Evolutionary conservation across 2,329 filamentous ascomycete genomes (phyloP), one percentile per base, ranked within the genome.

Genomic region (Pseudogymnoascus sp.): DNA sequence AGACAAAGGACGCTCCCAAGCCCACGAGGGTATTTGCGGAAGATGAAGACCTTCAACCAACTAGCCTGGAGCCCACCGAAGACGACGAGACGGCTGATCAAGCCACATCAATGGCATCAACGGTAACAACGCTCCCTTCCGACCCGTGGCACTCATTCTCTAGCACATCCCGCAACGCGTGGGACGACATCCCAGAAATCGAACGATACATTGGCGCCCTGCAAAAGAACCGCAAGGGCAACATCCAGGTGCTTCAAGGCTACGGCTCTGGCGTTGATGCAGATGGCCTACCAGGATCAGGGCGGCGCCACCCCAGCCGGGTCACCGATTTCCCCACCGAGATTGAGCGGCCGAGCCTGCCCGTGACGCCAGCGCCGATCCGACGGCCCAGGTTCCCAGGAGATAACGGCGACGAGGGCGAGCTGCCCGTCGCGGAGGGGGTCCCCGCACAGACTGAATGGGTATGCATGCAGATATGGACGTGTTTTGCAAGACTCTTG

Each of bases 111-210:
- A 71, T 73, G 43, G 81, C 79, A 58, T 78, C 81, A 25, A 78
- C 76, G 28, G 75, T 79, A 62, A 74, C 74, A 47, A 67, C 77
- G 61, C 75, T 74, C 20, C 70, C 79, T 37, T 76, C 81, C 57
- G 80, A 87, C 68, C 81, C 85, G 18, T 96, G 90, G 89, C 81
- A 84, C 64, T 80, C 80, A 54, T 96, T 88, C 41, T 58, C 57
- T 37, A 39, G 34, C 32, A 61, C 18, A 72, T 79, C 84, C n/a
- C 82, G 85, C 54, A 99, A 97, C 73, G 92, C 91, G 14, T 99
- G 94, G 94, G 94, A 99, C 69, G 89, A 90, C 60, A 83, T 95
- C 59, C 89, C 90, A 11, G 88, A 90, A 66, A 99, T 99, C 68
- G 86, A 90, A 69, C 83, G 84, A 65, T 99, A 97, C 71, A 89